Base-by-base conservation (phyloP, 805 yeast genomes). In the Kurtzmaniella fragi region DNA sequence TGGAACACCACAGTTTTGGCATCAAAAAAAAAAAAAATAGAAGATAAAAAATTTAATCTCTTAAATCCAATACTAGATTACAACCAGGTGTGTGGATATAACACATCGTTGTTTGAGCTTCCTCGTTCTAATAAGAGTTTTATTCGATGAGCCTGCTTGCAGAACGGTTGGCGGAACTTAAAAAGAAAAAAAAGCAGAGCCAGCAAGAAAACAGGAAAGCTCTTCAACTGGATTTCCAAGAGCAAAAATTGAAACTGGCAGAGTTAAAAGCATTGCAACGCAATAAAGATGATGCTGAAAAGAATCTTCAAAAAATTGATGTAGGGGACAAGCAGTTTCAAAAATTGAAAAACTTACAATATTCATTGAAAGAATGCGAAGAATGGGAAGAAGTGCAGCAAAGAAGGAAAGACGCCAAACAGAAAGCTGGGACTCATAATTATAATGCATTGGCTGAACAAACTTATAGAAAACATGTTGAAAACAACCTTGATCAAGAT, bases 311-410 rank as follows among this genome's bases (percentile, higher is more conserved):
- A 23, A 46, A 60, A 2, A 44, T 52, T 27, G 67, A 62, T 10
- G 50, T 49, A 10, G 75, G 73, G 1, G 67, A 62, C 30, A 67
- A 67, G 38, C 59, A 50, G 25, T 20, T 20, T 36, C 74, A 69
- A 31, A 58, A 77, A 17, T 52, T 59, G 39, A 62, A 69, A 38
- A 75, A 70, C 40, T 41, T 34, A 35, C 64, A 75, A 73, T 75
- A 75, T 40, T 76, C 77, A 59, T 30, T 53, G 17, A 84, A 78
- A 38, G 85, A 84, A 38, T 70, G 78, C 40, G 84, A 80, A 45
- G 62, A 64, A 39, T 83, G 89, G 89, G 74, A 78, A 17, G 60
- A 50, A 23, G 70, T 66, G 38, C 52, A 59, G 40, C 58, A 50
- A 32, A 45, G 48, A 35, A 61, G 57, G 38, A 46, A 48, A 30